Evolutionary conservation across 106 monocot genomes (phyloP), one percentile per base, ranked within the genome.

Genomic region (Platanthera zijinensis): DNA sequence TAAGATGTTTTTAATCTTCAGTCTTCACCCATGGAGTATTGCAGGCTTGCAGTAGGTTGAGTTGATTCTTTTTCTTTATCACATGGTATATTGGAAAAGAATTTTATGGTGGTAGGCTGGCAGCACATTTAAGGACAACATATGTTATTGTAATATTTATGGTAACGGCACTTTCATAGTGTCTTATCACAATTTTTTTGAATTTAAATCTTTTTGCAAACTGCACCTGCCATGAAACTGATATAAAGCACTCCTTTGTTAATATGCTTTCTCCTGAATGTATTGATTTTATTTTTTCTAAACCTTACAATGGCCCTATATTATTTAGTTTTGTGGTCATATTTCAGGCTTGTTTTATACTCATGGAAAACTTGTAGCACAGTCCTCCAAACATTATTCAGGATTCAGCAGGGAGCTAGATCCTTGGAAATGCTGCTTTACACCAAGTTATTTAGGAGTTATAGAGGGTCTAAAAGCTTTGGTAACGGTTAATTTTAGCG

Each of bases 271-370:
- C 52, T 53, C 13, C 52, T 10, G 39, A 39, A 39, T 39, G 39
- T 39, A 39, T 39, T 0, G 39, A 30, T 11, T 32, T 10, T 66
- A 12, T 66, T 3, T 11, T 66, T 15, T 5, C 25, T 70, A n/a
- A 15, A 10, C 70, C 6, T 70, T 17, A 13, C 48, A 70, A 1
- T 6, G 10, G 48, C 47, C 70, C 48, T 70, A 18, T n/a, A 47
- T 14, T 47, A 70, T 30, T 70, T 70, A 48, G 8, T 39, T 13
- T 48, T 48, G 46, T 22, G 21, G 22, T 21, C 21, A 72, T 72
- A 19, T 15, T 75, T 74, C 75, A 81, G 80, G 75, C 25, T 80
- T 80, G 67, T 74, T 66, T 50, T 19, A 75, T 48, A 45, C 14
- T 59, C 8, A 50, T 51, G 73, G 51, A 10, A 62, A 59, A 51